Percentiles rank a stretch among this genome's conserved stretches.
phyloP scores from a whole-genome alignment of 148 eudicot species.

The Camellia granthamiana region DNA sequence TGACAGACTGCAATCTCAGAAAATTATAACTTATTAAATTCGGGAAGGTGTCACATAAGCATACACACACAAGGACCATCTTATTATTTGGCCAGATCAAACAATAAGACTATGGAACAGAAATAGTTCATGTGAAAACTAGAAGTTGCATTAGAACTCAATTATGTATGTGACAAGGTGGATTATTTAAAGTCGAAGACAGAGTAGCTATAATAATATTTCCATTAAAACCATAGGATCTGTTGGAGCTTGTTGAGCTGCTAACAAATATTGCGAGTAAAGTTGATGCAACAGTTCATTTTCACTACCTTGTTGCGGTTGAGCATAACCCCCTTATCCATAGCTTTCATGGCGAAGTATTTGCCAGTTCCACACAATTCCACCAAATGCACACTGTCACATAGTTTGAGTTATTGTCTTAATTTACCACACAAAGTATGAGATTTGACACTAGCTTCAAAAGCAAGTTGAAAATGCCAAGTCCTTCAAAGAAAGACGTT shows the following conservation, averaged over 20 bases:
- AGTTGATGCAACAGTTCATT: background rate
- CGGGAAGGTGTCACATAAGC: background rate
- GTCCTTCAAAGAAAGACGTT: background rate
- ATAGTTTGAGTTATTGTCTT: background rate
- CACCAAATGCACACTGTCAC: slow-evolving; percentile 90
- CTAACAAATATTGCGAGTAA: no score
- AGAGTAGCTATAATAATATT: background rate
- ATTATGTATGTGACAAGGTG: background rate
- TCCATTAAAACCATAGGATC: background rate
- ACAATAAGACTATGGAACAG: background rate
- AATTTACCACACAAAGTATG: background rate
- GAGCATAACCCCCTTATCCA: slow-evolving; percentile 91
- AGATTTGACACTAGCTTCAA: background rate
- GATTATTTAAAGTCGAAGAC: background rate
- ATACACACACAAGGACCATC: background rate
- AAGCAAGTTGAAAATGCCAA: slow-evolving; percentile 4
- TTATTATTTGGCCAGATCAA: background rate
- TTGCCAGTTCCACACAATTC: slow-evolving; percentile 79
- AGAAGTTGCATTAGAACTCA: background rate
- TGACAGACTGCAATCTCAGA: background rate
- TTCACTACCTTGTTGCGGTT: slow-evolving; percentile 82
- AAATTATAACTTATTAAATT: background rate
- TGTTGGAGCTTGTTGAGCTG: background rate
- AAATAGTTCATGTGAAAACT: background rate
- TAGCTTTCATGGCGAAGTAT: slow-evolving; percentile 92